Percentiles rank a stretch among this genome's conserved stretches.
Evolutionary conservation across 306 rosid species (phyloP).

Genomic region (Macrotyloma uniflorum): DNA sequence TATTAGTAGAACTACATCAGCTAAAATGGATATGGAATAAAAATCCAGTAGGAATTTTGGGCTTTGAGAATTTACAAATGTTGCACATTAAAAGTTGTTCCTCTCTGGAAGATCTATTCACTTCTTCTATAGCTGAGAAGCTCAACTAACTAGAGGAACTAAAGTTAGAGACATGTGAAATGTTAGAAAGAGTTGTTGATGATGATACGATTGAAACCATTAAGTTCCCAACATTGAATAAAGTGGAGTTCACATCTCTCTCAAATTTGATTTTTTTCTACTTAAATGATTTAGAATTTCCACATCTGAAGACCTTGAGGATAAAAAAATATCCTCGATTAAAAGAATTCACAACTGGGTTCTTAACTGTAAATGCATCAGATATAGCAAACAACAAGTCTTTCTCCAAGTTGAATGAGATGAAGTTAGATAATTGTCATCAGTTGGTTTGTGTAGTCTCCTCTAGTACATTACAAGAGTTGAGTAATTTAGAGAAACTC

Average conservation of each 20-base stretch:
- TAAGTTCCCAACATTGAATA: neutral
- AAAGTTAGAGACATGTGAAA: neutral
- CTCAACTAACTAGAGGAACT: neutral
- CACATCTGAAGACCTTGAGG: neutral
- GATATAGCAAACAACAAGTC: neutral
- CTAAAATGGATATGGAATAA: neutral
- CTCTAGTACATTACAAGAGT: neutral
- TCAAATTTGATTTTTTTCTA: neutral
- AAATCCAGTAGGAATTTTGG: neutral
- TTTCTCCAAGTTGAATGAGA: neutral
- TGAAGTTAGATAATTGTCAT: slow-evolving; percentile 17
- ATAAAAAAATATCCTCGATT: neutral
- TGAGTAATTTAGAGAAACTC: slow-evolving; percentile 33
- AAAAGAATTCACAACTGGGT: neutral
- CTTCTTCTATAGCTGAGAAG: neutral
- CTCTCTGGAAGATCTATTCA: neutral
- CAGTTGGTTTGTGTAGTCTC: slow-evolving; percentile 15
- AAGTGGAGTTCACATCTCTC: slow-evolving; percentile 1
- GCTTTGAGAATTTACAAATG: neutral
- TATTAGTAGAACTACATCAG: neutral
- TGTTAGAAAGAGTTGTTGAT: neutral
- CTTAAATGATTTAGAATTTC: neutral
- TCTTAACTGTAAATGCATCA: neutral
- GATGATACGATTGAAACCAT: neutral
- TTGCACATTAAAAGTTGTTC: neutral